phyloP scores from a whole-genome alignment of 768 basidiomycete species.

The Paxillus ammoniavirescens region DNA sequence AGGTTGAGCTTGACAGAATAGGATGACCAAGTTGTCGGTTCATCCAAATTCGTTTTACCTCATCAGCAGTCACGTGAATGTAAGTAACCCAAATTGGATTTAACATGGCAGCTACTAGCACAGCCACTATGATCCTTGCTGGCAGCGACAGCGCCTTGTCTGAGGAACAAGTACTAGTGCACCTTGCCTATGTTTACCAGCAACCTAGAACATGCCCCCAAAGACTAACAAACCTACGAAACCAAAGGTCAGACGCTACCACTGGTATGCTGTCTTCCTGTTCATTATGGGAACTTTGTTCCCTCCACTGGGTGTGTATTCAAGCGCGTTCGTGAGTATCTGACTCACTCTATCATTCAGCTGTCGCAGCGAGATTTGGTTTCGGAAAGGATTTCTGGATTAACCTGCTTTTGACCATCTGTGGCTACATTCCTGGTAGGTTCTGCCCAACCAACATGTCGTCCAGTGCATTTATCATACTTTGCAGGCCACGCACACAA shows the following conservation, averaged over 20 bases:
- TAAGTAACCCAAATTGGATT: background rate
- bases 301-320: slow-evolving; percentile 77
- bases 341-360: slow-evolving; percentile 38
- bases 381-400: slow-evolving; percentile 90
- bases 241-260: slow-evolving; percentile 59
- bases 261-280: slow-evolving; percentile 78
- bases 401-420: slow-evolving; percentile 84
- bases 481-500: slow-evolving; percentile 82
- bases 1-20: background rate
- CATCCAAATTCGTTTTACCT: slow-evolving; percentile 18
- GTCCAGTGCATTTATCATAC: slow-evolving; percentile 5
- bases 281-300: slow-evolving; percentile 89
- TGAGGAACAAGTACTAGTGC: background rate
- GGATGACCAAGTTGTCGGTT: background rate
- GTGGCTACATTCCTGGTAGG: slow-evolving; percentile 86
- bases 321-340: background rate
- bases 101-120: background rate
- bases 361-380: slow-evolving; percentile 91
- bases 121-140: background rate
- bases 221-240: slow-evolving; percentile 54
- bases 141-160: background rate
- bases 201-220: slow-evolving; percentile 29
- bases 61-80: slow-evolving; percentile 21
- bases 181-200: slow-evolving; percentile 2
- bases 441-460: background rate